Evolutionary conservation across 2,329 filamentous ascomycete genomes (phyloP).

Genomic region (Colletotrichum plurivorum): DNA sequence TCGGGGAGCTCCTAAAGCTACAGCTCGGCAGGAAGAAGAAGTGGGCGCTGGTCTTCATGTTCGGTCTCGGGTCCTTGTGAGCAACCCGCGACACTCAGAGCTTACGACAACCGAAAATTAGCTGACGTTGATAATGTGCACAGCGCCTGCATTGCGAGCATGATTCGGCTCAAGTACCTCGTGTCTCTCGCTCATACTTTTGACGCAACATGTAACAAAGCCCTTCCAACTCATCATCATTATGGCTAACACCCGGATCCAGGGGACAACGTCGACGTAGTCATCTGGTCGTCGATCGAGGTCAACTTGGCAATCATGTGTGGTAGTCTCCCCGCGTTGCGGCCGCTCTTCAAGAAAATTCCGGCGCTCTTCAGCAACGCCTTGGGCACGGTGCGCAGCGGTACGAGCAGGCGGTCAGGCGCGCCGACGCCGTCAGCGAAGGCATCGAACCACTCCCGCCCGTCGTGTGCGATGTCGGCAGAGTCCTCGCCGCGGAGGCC

Average conservation of each 20-base stretch:
- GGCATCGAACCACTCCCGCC: neutral
- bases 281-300: slow-evolving; percentile 51
- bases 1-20: slow-evolving; percentile 38
- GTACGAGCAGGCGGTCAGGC: neutral
- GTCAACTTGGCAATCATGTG: slow-evolving; percentile 55
- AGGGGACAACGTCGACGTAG: slow-evolving; percentile 47
- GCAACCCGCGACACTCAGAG: neutral
- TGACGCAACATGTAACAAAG: slow-evolving; percentile 28
- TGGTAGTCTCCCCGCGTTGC: slow-evolving; percentile 57
- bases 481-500: slow-evolving; percentile 1
- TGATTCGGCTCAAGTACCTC: slow-evolving; percentile 40
- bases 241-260: accelerated
- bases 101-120: accelerated
- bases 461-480: neutral
- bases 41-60: slow-evolving; percentile 37
- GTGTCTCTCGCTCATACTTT: slow-evolving; percentile 30
- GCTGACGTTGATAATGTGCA: neutral
- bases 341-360: slow-evolving; percentile 49
- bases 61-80: slow-evolving; percentile 40
- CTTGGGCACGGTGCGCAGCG: neutral
- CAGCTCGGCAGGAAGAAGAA: slow-evolving; percentile 31
- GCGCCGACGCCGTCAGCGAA: neutral
- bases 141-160: slow-evolving; percentile 41
- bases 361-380: neutral
- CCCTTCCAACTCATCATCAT: neutral